phyloP scores from a whole-genome alignment of 257 asterid genomes.

The Penstemon eatonii region DNA sequence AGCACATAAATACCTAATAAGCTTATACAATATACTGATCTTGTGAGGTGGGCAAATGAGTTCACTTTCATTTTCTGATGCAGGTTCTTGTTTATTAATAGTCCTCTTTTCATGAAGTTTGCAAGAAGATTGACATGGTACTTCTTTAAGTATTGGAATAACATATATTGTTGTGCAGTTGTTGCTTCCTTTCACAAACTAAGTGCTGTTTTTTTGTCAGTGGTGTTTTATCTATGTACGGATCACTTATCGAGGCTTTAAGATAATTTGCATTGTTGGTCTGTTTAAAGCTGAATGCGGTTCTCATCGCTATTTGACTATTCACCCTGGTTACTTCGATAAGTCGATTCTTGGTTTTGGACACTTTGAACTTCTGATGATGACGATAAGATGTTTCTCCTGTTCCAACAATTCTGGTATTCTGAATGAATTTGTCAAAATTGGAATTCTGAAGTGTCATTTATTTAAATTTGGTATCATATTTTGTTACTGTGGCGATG shows the following conservation, averaged over 20 bases:
- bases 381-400: too few relatives aligned
- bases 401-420: too few relatives aligned
- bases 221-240: not conserved
- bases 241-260: too few relatives aligned
- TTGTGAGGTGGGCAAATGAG: conserved; percentile 7
- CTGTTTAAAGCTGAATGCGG: conserved; percentile 28
- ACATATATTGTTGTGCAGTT: not conserved
- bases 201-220: not conserved
- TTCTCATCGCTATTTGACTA: not conserved
- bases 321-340: conserved; percentile 26
- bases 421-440: too few relatives aligned
- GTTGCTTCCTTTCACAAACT: not conserved
- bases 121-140: too few relatives aligned
- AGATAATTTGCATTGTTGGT: conserved; percentile 19
- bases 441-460: too few relatives aligned
- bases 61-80: conserved; percentile 14
- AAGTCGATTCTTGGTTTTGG: conserved; percentile 16
- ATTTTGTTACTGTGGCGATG: too few relatives aligned
- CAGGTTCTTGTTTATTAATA: conserved; percentile 45
- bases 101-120: conserved; percentile 26
- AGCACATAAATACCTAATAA: conserved; percentile 2
- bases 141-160: too few relatives aligned
- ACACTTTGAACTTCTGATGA: too few relatives aligned
- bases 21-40: not conserved
- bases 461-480: too few relatives aligned